phyloP scores from a whole-genome alignment of 225 moss, liverwort and hornwort species.

The Thuidium tamariscinum region DNA sequence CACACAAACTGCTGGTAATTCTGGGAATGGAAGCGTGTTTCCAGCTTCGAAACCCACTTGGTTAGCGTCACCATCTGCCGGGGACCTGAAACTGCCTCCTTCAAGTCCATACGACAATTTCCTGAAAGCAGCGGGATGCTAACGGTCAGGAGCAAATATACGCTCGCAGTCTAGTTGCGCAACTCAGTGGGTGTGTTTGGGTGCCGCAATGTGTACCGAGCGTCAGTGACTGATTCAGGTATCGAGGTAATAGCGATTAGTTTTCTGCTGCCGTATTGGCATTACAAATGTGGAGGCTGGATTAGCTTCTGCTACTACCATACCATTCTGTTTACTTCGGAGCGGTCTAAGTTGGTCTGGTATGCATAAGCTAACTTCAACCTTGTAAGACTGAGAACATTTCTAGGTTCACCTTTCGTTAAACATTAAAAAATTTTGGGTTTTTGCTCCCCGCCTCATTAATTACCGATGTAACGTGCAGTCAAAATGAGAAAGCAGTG shows the following conservation, averaged over 20 bases:
- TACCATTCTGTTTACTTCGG: neutral
- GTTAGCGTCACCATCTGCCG: slow-evolving; percentile 47
- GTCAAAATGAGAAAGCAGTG: neutral
- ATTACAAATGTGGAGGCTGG: neutral
- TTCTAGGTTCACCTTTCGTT: neutral
- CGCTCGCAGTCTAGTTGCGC: neutral
- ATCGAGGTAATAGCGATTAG: neutral
- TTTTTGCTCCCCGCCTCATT: neutral
- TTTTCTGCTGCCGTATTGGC: neutral
- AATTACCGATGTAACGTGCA: neutral
- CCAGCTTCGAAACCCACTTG: slow-evolving; percentile 45
- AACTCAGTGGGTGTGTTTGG: neutral
- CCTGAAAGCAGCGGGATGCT: slow-evolving; percentile 86
- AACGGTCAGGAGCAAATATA: neutral
- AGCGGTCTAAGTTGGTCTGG: neutral
- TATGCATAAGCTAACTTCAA: neutral
- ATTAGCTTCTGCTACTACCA: neutral
- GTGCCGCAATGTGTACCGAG: neutral
- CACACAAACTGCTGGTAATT: neutral
- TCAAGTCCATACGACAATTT: slow-evolving; percentile 93
- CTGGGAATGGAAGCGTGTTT: slow-evolving; percentile 13
- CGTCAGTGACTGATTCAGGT: neutral
- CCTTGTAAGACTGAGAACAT: neutral
- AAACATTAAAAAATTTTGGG: neutral
- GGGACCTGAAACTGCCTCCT: slow-evolving; percentile 65